Conservation (phyloP, 2,329 filamentous ascomycete species). For the Penicillium griseofulvum region DNA sequence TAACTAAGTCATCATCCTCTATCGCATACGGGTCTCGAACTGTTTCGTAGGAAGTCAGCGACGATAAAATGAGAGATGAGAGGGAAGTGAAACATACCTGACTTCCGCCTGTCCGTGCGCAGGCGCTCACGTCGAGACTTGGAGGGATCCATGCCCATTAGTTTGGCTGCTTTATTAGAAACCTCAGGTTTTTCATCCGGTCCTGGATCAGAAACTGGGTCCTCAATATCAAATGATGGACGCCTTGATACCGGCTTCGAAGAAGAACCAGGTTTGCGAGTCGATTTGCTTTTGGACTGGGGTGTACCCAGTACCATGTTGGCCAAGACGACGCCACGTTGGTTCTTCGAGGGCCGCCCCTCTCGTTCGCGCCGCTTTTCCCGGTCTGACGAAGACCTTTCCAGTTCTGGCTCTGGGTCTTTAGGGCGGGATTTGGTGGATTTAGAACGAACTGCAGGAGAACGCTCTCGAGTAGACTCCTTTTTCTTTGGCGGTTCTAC, state of each 20-base stretch:
- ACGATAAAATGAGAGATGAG: background rate
- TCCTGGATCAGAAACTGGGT: conserved; percentile 61
- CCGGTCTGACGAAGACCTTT: conserved; percentile 73
- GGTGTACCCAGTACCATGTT: conserved; percentile 66
- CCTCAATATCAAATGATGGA: conserved; percentile 63
- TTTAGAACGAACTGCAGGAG: conserved; percentile 53
- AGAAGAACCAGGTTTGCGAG: conserved; percentile 59
- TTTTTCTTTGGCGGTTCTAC: conserved; percentile 29
- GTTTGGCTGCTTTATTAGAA: conserved; percentile 72
- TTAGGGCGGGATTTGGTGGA: conserved; percentile 60
- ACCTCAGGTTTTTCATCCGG: conserved; percentile 66
- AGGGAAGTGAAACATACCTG: conserved; percentile 25
- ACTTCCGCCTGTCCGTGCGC: conserved; percentile 53
- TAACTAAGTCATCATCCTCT: conserved; percentile 62
- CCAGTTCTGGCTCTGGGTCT: conserved; percentile 55
- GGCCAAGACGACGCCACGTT: conserved; percentile 59
- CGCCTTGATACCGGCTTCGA: conserved; percentile 60
- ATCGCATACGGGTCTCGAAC: conserved; percentile 60
- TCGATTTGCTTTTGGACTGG: conserved; percentile 63
- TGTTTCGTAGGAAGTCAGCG: conserved; percentile 18
- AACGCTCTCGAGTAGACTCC: conserved; percentile 33
- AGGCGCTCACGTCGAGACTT: conserved; percentile 47
- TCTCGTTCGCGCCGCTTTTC: conserved; percentile 51
- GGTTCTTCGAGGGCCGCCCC: conserved; percentile 53
- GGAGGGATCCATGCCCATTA: conserved; percentile 61